These are phyloP conservation scores for Trichoderma polysporum DNA, from an alignment of 2,329 filamentous ascomycete genomes.

Conservation along the genomic window DNA sequence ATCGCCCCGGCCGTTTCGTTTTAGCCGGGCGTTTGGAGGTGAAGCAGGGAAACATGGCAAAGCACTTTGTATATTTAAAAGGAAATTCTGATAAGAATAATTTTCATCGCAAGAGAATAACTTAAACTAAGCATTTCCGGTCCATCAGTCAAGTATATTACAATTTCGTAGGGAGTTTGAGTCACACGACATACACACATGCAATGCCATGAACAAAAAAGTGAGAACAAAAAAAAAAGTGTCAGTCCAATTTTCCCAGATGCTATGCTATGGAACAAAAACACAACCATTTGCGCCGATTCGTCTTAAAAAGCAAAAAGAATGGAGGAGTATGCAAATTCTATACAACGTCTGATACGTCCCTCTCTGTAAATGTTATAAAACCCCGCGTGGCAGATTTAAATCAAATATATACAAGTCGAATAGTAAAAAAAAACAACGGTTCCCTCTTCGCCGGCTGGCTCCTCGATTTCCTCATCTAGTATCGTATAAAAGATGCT, in stretches of 20 bases:
- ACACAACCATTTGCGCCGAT: constrained; percentile 4
- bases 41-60: not conserved
- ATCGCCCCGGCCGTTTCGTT: not conserved
- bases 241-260: constrained; percentile 15
- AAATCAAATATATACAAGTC: constrained; percentile 32
- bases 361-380: constrained; percentile 24
- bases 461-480: constrained; percentile 9
- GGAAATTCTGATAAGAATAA: not conserved
- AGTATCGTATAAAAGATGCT: constrained; percentile 15
- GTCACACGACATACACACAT: not conserved
- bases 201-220: not conserved
- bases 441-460: not conserved
- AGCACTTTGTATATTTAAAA: not conserved
- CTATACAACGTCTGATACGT: constrained; percentile 21
- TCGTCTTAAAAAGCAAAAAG: not conserved
- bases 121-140: not conserved
- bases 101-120: not conserved
- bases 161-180: not conserved
- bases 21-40: not conserved
- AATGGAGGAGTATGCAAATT: constrained; percentile 16
- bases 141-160: not conserved
- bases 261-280: constrained; percentile 19
- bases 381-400: constrained; percentile 20
- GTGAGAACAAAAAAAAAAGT: not conserved
- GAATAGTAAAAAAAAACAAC: constrained; percentile 26